These are phyloP conservation scores for Aspergillus tubingensis DNA, from an alignment of 2,329 filamentous ascomycete genomes.

Conservation along the genomic window DNA sequence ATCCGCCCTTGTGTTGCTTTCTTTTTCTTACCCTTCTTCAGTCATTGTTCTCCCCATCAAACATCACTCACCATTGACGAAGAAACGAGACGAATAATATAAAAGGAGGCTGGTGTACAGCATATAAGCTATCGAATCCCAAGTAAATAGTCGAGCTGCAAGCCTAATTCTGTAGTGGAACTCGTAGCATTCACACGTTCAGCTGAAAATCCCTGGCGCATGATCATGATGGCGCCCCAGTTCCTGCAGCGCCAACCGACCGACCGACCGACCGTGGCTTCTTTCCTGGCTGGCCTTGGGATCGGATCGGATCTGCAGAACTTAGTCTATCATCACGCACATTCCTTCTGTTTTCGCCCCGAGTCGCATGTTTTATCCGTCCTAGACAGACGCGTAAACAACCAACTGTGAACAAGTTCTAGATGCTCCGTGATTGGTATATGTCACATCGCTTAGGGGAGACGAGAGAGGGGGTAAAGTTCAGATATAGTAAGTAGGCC, in stretches of 20 bases:
- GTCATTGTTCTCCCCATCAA: not conserved
- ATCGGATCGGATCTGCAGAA: conserved; percentile 21
- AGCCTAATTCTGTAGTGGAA: conserved; percentile 2
- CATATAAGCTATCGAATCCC: not conserved
- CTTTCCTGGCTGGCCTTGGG: not conserved
- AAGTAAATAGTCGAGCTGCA: not conserved
- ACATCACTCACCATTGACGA: not conserved
- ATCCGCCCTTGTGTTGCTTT: not conserved
- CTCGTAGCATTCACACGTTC: conserved; percentile 5
- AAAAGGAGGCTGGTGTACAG: not conserved
- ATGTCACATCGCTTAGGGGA: not conserved
- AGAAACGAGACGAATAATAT: not conserved
- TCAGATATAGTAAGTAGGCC: not conserved
- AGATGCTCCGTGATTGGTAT: conserved; percentile 13
- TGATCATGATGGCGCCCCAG: conserved; percentile 29
- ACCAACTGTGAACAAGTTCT: not conserved
- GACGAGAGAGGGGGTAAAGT: not conserved
- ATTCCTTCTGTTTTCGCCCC: not conserved
- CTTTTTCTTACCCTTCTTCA: conserved; percentile 1
- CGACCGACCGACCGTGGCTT: not conserved
- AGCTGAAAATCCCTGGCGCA: conserved; percentile 23
- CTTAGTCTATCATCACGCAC: not conserved
- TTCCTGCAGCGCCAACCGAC: conserved; percentile 33
- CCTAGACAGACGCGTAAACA: not conserved
- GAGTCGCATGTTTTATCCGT: not conserved